Base-by-base conservation (phyloP, 2,329 filamentous ascomycete species). In the Trichoderma semiorbis region DNA sequence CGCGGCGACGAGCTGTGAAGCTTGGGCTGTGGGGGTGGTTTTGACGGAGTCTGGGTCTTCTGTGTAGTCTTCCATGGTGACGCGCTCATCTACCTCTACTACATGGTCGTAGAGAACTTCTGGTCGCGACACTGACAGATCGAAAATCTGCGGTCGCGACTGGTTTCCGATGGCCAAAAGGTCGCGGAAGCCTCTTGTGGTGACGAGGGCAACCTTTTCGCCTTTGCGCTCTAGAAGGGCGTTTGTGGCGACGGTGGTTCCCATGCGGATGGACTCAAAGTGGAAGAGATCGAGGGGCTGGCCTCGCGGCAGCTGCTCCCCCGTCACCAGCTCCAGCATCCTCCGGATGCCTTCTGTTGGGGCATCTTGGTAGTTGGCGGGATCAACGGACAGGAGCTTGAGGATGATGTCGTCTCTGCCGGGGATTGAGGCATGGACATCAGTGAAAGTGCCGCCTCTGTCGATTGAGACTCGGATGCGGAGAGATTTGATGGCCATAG, bases 191-290 rank as follows among this genome's bases (percentile, higher is more conserved):
- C 92, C 92, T 70, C 89, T 90, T 2, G 91, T 93, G 0, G 91
- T 90, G 2, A 94, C 84, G 76, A 94, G 85, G 0, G 91, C 92
- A 74, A 92, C 90, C 50, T 86, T 86, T 75, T 93, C 91, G 28
- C 92, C 92, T 78, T 93, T 93, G 53, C 91, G 83, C 78, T 94
- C 92, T 1, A 94, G 82, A n/a, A 94, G 81, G 1, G 92, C 92
- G 79, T 94, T 94, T 0, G 92, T 94, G 1, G 92, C 92, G 2
- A 94, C 92, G 0, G 92, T 94, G 0, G 92, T 94, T n/a, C 92
- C 92, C 91, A 93, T 93, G 26, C 92, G 89, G 76, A 93, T 93
- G 71, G 89, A 91, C 78, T 92, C 90, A 47, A 84, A 79, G 12
- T 79, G 76, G 0, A 77, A 78, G 1, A 82, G 78, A 12, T 83